Evolutionary conservation across 83 land plant genomes (phyloP).

Genomic region (Picea abies): DNA sequence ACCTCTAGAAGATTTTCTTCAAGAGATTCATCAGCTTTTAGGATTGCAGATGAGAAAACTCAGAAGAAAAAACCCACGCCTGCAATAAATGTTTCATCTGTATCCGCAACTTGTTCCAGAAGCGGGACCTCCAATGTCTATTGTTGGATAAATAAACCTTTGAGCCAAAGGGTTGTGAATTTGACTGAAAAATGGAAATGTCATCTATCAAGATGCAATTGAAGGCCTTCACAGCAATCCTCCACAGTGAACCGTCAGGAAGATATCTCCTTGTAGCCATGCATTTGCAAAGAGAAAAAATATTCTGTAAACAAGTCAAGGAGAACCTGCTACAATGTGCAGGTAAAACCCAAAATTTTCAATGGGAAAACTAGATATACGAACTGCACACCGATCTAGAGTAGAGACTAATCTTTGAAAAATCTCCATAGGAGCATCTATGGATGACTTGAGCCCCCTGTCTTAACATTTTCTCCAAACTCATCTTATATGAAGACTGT

Average conservation of each 20-base stretch:
- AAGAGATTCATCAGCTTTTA: slow-evolving; percentile 77
- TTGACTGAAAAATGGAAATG: slow-evolving; percentile 20
- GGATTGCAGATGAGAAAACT: slow-evolving; percentile 43
- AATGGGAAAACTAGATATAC: too few species aligned
- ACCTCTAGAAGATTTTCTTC: slow-evolving; percentile 70
- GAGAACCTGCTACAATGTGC: too few species aligned
- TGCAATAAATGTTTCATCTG: slow-evolving; percentile 85
- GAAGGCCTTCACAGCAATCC: slow-evolving; percentile 70
- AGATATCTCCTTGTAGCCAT: slow-evolving; percentile 89
- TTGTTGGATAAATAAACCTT: slow-evolving; percentile 23
- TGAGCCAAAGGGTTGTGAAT: slow-evolving; percentile 7
- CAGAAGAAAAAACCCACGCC: slow-evolving; percentile 75
- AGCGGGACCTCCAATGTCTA: slow-evolving; percentile 53
- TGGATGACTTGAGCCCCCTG: too few species aligned
- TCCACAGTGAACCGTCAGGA: slow-evolving; percentile 87
- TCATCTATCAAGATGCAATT: slow-evolving; percentile 63
- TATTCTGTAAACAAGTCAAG: too few species aligned
- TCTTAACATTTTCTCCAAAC: too few species aligned
- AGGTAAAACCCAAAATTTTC: too few species aligned
- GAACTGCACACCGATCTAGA: too few species aligned
- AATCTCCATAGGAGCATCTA: too few species aligned
- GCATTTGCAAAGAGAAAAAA: not conserved
- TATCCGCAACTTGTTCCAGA: slow-evolving; percentile 97
- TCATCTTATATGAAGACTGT: too few species aligned
- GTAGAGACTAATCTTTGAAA: too few species aligned